Conservation (phyloP, 1,284 basidiomycete species). For the Puccinia polysora region DNA sequence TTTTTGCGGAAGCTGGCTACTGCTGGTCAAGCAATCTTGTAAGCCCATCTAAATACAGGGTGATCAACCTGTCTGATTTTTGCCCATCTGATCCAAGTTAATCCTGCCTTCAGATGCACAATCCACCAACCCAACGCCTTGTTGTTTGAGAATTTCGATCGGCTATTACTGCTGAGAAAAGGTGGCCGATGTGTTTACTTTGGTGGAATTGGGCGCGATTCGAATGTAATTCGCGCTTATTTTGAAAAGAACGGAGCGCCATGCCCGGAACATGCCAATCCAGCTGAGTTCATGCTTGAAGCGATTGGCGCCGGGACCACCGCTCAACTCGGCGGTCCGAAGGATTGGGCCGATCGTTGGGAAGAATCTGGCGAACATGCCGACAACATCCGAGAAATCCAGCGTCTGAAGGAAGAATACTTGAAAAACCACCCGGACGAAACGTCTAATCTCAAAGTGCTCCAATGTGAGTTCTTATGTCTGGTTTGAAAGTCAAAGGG, state of each 20-base stretch:
- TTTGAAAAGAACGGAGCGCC: slow-evolving; percentile 58
- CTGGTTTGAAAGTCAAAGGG: background rate
- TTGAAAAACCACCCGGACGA: slow-evolving; percentile 53
- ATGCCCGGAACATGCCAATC: slow-evolving; percentile 59
- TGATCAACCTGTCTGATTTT: slow-evolving; percentile 47
- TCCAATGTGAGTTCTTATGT: background rate
- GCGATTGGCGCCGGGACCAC: slow-evolving; percentile 53
- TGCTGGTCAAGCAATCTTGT: slow-evolving; percentile 67
- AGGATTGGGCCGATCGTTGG: slow-evolving; percentile 54
- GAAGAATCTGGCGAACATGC: slow-evolving; percentile 52
- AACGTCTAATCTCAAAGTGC: slow-evolving; percentile 36
- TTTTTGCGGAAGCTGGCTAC: slow-evolving; percentile 76
- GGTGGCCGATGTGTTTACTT: slow-evolving; percentile 62
- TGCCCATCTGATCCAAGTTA: slow-evolving; percentile 59
- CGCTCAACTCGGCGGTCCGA: slow-evolving; percentile 50
- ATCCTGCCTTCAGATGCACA: slow-evolving; percentile 54
- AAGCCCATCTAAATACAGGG: slow-evolving; percentile 49
- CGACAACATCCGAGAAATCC: slow-evolving; percentile 54
- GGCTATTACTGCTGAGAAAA: slow-evolving; percentile 57
- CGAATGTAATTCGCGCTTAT: slow-evolving; percentile 58
- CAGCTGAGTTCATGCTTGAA: slow-evolving; percentile 55
- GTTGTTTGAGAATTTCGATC: slow-evolving; percentile 61
- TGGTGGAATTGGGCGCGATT: slow-evolving; percentile 59
- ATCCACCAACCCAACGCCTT: slow-evolving; percentile 62
- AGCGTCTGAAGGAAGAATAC: slow-evolving; percentile 56